Evolutionary conservation across 176 grass and related monocot species (phyloP), one percentile per base, ranked within the genome.

Genomic region (Olyra latifolia): DNA sequence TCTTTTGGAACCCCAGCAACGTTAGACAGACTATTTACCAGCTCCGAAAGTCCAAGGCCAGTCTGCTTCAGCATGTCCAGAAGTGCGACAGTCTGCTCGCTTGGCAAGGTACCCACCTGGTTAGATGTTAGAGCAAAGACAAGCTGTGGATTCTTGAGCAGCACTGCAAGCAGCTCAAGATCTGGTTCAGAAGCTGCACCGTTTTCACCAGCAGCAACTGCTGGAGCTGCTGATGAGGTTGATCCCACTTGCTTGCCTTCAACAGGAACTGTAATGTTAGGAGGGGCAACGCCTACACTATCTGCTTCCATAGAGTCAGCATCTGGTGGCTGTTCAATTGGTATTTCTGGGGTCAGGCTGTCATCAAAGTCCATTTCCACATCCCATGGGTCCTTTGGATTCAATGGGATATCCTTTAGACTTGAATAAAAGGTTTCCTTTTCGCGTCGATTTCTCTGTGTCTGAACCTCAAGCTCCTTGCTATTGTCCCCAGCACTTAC

Each of bases 371-470:
- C 88, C 90, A 99, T 91, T 82, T 99, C 93, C 66, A 75, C 11
- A 48, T 99, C 96, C 96, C 96, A 99, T 52, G 96, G 92, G 10
- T 93, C 90, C 39, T 98, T 95, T 20, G 96, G 86, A 76, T 99
- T 84, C 23, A 45, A 81, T 0, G 96, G 90, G 47, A 95, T 89
- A 30, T 93, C 91, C 65, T 79, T 78, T 12, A 66, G 84, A 62
- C 67, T 85, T 27, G 67, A 44, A 91, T 95, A 93, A 48, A 91
- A 84, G 13, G 84, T 93, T 87, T 99, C 92, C 57, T 88, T 89
- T 58, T 91, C 96, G 8, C 96, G 92, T 47, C 57, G 75, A 65
- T 89, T 99, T 76, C 96, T 93, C 60, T 91, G 86, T 13, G 86
- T 81, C 77, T 99, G 96, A 62, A 99, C 75, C 32, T 91, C 84